Evolutionary conservation across 108 stramenopile species (phyloP).

Genomic region (Nitzschia sp.): DNA sequence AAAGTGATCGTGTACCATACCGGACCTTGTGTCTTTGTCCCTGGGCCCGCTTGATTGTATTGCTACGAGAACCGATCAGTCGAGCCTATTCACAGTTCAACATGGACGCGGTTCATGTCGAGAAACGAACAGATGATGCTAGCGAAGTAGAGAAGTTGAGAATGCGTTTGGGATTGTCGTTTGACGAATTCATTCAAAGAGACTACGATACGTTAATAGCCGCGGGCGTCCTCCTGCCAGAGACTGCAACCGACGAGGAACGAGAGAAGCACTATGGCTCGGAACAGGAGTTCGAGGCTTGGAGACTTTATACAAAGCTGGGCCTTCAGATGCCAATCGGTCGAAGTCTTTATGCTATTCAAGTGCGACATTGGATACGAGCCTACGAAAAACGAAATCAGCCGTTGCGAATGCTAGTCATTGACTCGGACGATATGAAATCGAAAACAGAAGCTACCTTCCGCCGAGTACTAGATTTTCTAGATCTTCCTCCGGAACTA

Average conservation of each 20-base stretch:
- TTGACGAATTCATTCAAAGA: conserved; percentile 16
- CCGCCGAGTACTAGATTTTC: conserved; percentile 11
- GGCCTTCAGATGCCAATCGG: conserved; percentile 11
- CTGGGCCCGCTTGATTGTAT: conserved; percentile 29
- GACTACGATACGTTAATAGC: conserved; percentile 46
- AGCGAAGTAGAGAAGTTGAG: neutral
- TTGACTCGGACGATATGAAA: conserved; percentile 10
- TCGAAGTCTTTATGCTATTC: conserved; percentile 15
- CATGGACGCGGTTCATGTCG: conserved; percentile 1
- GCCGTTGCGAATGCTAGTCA: neutral
- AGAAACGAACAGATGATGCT: neutral
- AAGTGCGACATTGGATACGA: conserved; percentile 13
- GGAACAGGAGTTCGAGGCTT: neutral
- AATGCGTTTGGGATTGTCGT: neutral
- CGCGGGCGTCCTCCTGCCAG: conserved; percentile 13
- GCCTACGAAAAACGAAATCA: neutral
- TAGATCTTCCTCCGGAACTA: neutral
- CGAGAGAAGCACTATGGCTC: conserved; percentile 11
- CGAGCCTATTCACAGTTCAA: conserved; percentile 27
- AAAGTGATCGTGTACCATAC: conserved; percentile 28
- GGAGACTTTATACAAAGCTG: conserved; percentile 9
- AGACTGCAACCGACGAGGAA: neutral
- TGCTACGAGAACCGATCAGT: conserved; percentile 30
- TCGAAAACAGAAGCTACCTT: neutral
- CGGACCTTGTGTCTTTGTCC: conserved; percentile 23